These are phyloP conservation scores for Xylariaceae sp. DNA, from an alignment of 2,329 filamentous ascomycete species.

Conservation along the genomic window DNA sequence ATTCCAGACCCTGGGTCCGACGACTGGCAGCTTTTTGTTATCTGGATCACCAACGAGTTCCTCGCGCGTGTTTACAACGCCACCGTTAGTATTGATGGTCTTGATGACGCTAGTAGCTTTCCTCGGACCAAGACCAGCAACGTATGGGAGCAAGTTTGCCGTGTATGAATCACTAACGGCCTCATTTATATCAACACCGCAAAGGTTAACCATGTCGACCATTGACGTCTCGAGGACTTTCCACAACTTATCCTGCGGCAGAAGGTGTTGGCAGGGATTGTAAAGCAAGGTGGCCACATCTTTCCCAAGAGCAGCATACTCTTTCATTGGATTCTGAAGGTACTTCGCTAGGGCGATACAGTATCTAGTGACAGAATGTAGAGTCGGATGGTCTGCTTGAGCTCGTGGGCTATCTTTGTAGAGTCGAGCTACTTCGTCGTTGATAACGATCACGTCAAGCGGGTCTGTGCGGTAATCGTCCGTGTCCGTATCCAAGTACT, in stretches of 20 bases:
- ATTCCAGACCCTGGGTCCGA: constrained; percentile 90
- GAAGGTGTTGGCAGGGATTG: constrained; percentile 85
- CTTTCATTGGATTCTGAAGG: constrained; percentile 93
- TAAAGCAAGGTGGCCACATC: constrained; percentile 88
- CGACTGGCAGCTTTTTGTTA: constrained; percentile 75
- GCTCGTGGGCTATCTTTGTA: constrained; percentile 91
- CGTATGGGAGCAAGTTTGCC: constrained; percentile 86
- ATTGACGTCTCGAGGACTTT: constrained; percentile 93
- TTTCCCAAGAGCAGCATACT: constrained; percentile 90
- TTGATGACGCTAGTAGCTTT: constrained; percentile 88
- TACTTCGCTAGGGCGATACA: constrained; percentile 89
- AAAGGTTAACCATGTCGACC: constrained; percentile 98
- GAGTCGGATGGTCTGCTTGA: constrained; percentile 77
- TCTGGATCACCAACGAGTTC: constrained; percentile 90
- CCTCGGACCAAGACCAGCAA: constrained; percentile 88
- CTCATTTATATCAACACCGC: constrained; percentile 94
- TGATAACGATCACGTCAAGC: constrained; percentile 88
- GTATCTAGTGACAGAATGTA: constrained; percentile 82
- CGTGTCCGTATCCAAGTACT: constrained; percentile 81
- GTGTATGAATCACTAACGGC: constrained; percentile 81
- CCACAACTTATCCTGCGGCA: constrained; percentile 85
- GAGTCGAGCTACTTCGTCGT: constrained; percentile 94
- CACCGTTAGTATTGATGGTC: constrained; percentile 89
- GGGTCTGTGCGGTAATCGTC: constrained; percentile 77
- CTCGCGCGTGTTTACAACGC: constrained; percentile 80